A percentile compares a stretch with the other conserved stretches of the same genome.
phyloP scores from a whole-genome alignment of 768 basidiomycete genomes.

The Leucosporidium scottii region DNA sequence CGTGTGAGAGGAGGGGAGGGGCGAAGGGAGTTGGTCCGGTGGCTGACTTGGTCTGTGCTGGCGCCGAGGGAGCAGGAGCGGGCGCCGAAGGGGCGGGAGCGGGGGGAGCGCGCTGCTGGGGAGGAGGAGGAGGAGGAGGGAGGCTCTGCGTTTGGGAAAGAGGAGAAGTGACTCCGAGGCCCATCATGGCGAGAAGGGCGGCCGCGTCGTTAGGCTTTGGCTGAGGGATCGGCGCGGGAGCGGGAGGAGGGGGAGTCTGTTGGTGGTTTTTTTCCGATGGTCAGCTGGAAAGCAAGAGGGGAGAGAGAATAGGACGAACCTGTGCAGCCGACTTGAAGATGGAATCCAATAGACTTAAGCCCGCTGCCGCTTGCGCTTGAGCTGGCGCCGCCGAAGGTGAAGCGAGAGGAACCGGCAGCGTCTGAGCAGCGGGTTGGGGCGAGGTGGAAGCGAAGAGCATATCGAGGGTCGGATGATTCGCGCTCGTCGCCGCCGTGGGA shows the following conservation, averaged over 20 bases:
- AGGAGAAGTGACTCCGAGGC: not conserved
- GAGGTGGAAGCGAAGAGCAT: no score
- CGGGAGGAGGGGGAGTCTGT: not conserved
- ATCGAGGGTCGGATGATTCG: not conserved
- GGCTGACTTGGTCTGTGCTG: no score
- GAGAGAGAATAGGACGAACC: not conserved
- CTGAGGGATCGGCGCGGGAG: not conserved
- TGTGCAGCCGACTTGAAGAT: slow-evolving; percentile 14
- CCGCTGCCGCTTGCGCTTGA: not conserved
- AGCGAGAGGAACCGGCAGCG: no score
- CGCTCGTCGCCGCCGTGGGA: not conserved
- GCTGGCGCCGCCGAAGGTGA: no score
- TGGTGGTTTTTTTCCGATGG: no score
- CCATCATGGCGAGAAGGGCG: not conserved
- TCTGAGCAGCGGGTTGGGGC: no score
- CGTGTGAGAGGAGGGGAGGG: not conserved
- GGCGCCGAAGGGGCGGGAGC: not conserved
- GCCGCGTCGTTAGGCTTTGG: not conserved
- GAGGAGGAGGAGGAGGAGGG: not conserved
- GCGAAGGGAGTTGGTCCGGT: not conserved
- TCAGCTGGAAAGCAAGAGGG: no score
- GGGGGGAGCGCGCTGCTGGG: not conserved
- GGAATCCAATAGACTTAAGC: slow-evolving; percentile 18
- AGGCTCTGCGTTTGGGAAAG: not conserved
- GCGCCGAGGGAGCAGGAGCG: not conserved